Percentiles rank a stretch among this genome's conserved stretches.
Conservation (phyloP, 2,329 filamentous ascomycete species). For the Penicillium sp. region DNA sequence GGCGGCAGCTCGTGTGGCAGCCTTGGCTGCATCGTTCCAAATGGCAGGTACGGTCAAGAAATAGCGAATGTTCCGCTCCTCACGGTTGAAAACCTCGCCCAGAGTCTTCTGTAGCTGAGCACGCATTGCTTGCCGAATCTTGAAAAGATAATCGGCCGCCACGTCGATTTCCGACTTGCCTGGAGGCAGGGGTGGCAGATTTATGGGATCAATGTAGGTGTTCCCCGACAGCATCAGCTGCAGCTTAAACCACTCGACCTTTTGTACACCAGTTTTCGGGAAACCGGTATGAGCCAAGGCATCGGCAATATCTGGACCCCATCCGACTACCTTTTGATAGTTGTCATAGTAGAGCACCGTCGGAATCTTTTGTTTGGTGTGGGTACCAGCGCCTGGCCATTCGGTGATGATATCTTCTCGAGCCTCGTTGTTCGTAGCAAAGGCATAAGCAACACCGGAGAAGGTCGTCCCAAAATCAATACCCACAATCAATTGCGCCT, state of each 20-base stretch:
- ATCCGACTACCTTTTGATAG: conserved; percentile 99
- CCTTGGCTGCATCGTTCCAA: conserved; percentile 98
- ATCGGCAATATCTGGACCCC: conserved; percentile 97
- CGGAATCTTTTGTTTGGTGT: conserved; percentile 99
- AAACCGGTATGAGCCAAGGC: conserved; percentile 95
- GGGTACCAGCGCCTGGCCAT: conserved; percentile 95
- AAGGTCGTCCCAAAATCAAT: conserved; percentile 99
- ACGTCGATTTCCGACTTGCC: conserved; percentile 99
- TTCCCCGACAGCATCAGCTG: conserved; percentile 98
- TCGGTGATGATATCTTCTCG: conserved; percentile 99
- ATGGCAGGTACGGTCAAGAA: conserved; percentile 98
- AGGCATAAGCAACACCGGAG: conserved; percentile 89
- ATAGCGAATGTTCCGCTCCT: conserved; percentile 96
- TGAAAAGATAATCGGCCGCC: conserved; percentile 98
- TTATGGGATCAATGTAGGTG: conserved; percentile 98
- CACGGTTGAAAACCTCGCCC: conserved; percentile 94
- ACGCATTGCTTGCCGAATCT: conserved; percentile 94
- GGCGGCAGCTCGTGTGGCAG: conserved; percentile 88
- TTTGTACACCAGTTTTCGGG: conserved; percentile 95
- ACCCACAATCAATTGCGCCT: conserved; percentile 95
- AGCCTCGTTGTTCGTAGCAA: conserved; percentile 92
- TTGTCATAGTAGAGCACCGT: conserved; percentile 99
- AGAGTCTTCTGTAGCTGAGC: conserved; percentile 93
- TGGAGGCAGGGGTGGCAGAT: conserved; percentile 91
- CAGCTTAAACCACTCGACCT: conserved; percentile 99